Evolutionary conservation across 2,329 filamentous ascomycete genomes (phyloP), one percentile per base, ranked within the genome.

Genomic region (Colletotrichum cereale): DNA sequence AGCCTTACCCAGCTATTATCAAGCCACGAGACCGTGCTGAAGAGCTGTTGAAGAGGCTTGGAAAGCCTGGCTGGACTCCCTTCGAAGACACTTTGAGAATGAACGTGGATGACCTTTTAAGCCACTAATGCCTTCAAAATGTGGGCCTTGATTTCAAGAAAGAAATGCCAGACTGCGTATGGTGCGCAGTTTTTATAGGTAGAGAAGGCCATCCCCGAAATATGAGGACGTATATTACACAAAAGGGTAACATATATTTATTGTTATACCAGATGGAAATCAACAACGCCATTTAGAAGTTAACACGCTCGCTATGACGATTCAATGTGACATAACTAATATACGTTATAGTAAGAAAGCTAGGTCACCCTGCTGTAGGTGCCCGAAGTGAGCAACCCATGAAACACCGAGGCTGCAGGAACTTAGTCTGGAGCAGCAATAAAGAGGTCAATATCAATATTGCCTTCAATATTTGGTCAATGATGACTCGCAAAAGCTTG

Each of bases 31-130:
- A 53, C 3, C 47, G 73, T 29, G 74, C 76, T 0, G 76, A 76
- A 36, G 47, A 75, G 26, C 21, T 77, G 11, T 53, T 78, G 40
- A 61, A 64, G 14, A 57, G 67, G 18, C 44, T 77, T 3, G 67
- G 72, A 29, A 60, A 47, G 6, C 68, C 62, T 10, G 74, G 73
- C 1, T 76, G 75, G 75, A 74, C 69, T 1, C 64, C 66, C 1
- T 36, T 77, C 12, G 75, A 75, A 36, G 65, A 72, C 10, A 71
- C 42, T 4, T 21, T 71, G 21, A 7, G 26, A 10, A 26, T 29
- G n/a, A 71, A 67, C 67, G 52, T 50, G 6, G 64, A 57, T 34
- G 64, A 52, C 40, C 18, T 61, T 61, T 44, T n/a, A 34, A 24
- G 31, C 12, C 2, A 26, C 24, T 10, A 21, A 52, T 21, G 14